These are phyloP conservation scores for Mucor plumbeus DNA, from an alignment of 371 early-diverging fungal species.

Conservation along the genomic window DNA sequence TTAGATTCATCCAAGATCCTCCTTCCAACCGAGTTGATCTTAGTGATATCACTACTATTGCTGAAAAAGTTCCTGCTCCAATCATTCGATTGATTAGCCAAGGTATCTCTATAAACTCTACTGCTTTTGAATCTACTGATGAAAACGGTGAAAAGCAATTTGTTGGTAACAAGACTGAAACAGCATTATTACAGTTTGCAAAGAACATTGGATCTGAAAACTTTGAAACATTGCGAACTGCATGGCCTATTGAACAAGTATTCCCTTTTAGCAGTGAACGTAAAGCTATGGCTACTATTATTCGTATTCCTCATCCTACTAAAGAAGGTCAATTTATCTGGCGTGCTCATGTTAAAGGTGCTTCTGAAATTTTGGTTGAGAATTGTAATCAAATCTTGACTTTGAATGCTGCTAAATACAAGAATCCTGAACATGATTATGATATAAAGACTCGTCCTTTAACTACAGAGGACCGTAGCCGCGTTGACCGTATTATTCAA, in stretches of 20 bases:
- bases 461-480: slow-evolving; percentile 45
- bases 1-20: slow-evolving; percentile 37
- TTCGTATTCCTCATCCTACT: slow-evolving; percentile 52
- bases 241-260: slow-evolving; percentile 60
- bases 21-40: slow-evolving; percentile 40
- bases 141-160: slow-evolving; percentile 10
- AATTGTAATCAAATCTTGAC: slow-evolving; percentile 42
- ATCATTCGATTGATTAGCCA: slow-evolving; percentile 53
- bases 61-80: slow-evolving; percentile 32
- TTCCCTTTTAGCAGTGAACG: slow-evolving; percentile 85
- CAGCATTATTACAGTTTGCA: slow-evolving; percentile 76
- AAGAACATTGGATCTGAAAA: slow-evolving; percentile 48
- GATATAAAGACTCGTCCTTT: slow-evolving; percentile 57
- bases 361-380: slow-evolving; percentile 81
- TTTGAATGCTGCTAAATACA: slow-evolving; percentile 35
- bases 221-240: slow-evolving; percentile 50
- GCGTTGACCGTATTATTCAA: slow-evolving; percentile 62
- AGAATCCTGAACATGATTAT: slow-evolving; percentile 34
- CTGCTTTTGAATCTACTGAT: slow-evolving; percentile 78
- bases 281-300: slow-evolving; percentile 89
- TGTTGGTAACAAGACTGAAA: slow-evolving; percentile 75
- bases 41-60: slow-evolving; percentile 34
- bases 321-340: slow-evolving; percentile 43
- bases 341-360: slow-evolving; percentile 84
- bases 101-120: slow-evolving; percentile 77